Percentiles rank a stretch among this genome's conserved stretches.
Conservation (phyloP, 306 rosid genomes). For the Echinosophora koreensis region DNA sequence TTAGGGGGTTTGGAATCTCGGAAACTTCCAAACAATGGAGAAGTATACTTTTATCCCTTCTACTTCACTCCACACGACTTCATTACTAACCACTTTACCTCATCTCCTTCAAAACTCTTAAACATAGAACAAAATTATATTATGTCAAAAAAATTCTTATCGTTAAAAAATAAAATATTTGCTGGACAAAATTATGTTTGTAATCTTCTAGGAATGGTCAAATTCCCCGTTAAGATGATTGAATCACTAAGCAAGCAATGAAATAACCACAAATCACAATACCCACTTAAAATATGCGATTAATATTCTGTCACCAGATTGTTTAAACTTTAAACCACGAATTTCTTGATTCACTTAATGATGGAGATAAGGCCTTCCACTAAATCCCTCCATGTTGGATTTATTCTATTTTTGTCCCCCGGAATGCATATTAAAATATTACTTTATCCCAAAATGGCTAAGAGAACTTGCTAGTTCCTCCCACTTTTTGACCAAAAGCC, state of each 20-base stretch:
- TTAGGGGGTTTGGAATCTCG: no score
- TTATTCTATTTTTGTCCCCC: slow-evolving; percentile 50
- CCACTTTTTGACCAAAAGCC: slow-evolving; percentile 47
- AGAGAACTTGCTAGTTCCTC: slow-evolving; percentile 46
- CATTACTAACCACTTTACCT: no score
- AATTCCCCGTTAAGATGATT: neutral
- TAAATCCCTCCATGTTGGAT: slow-evolving; percentile 35
- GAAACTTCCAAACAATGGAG: no score
- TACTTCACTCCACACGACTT: no score
- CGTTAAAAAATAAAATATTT: neutral
- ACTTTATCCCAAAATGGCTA: slow-evolving; percentile 45
- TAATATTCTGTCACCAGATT: slow-evolving; percentile 25
- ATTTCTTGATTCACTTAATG: slow-evolving; percentile 31
- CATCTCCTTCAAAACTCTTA: no score
- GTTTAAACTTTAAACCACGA: slow-evolving; percentile 29
- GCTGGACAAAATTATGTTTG: neutral
- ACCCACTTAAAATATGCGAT: neutral
- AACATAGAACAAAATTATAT: no score
- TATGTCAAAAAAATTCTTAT: no score
- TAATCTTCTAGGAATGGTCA: neutral
- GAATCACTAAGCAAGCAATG: neutral
- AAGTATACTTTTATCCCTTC: no score
- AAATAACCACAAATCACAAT: neutral
- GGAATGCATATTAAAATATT: slow-evolving; percentile 41
- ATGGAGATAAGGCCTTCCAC: slow-evolving; percentile 29